Percentiles rank a stretch among this genome's conserved stretches.
phyloP scores from a whole-genome alignment of 177 flowering plant species.

The Vitis hybrid region DNA sequence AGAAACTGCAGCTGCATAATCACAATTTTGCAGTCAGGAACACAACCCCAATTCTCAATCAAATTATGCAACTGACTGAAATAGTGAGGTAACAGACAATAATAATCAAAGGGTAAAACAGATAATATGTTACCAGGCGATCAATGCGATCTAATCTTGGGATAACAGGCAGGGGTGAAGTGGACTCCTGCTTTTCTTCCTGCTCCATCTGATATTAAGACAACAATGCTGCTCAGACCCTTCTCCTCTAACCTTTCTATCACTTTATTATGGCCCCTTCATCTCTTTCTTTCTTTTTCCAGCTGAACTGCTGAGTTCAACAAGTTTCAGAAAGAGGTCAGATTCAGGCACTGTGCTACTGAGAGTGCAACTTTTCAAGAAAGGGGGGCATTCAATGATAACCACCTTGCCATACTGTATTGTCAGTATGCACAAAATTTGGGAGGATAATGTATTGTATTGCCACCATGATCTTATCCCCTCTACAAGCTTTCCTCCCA shows the following conservation, averaged over 20 bases:
- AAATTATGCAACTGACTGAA: background rate
- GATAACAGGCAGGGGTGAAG: slow-evolving; percentile 23
- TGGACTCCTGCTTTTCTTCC: slow-evolving; percentile 17
- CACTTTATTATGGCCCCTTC: no score
- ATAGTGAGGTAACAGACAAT: background rate
- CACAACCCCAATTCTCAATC: background rate
- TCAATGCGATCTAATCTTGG: slow-evolving; percentile 52
- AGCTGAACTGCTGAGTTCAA: background rate
- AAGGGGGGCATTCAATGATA: slow-evolving; percentile 13
- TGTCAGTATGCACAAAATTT: no score
- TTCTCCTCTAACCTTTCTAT: background rate
- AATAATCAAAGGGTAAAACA: background rate
- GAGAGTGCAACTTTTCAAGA: background rate
- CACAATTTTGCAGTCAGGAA: background rate
- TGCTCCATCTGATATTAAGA: slow-evolving; percentile 5
- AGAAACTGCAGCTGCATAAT: slow-evolving; percentile 32
- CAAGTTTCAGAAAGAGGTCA: background rate
- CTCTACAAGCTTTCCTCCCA: no score
- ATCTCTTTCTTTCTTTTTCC: background rate
- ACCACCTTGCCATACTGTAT: slow-evolving; percentile 17
- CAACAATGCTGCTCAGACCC: background rate
- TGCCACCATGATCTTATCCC: no score
- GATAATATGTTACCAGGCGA: slow-evolving; percentile 27
- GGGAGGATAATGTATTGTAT: no score
- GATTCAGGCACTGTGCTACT: no score